These are phyloP conservation scores for Schizophyllum amplum DNA, from an alignment of 1,284 basidiomycete genomes.

Conservation along the genomic window DNA sequence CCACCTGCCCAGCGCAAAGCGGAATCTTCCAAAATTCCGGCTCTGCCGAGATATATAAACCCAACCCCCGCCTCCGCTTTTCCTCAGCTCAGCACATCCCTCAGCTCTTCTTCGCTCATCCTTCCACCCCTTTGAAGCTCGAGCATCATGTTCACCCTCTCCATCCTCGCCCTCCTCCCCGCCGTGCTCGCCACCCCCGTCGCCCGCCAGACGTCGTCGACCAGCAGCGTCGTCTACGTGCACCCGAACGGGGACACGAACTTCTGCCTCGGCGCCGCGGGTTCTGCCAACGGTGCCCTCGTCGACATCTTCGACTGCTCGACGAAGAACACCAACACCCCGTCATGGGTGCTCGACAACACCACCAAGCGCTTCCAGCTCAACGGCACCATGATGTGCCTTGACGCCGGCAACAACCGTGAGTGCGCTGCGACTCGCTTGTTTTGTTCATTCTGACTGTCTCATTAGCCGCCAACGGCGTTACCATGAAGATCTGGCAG, in stretches of 20 bases:
- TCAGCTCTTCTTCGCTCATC: neutral
- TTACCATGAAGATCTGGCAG: neutral
- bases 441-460: neutral
- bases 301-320: neutral
- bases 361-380: neutral
- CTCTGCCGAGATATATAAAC: neutral
- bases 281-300: neutral
- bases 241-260: neutral
- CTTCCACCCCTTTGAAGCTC: neutral
- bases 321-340: neutral
- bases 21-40: neutral
- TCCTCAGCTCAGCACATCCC: neutral
- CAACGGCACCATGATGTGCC: neutral
- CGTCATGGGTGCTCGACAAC: neutral
- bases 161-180: neutral
- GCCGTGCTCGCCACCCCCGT: neutral
- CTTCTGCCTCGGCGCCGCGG: neutral
- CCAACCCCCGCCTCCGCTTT: neutral
- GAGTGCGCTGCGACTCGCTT: neutral
- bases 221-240: neutral
- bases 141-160: neutral
- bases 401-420: neutral
- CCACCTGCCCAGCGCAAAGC: neutral
- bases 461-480: neutral
- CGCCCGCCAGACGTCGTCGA: neutral